phyloP scores from a whole-genome alignment of 805 yeast genomes.

The Myxozyma geophila region DNA sequence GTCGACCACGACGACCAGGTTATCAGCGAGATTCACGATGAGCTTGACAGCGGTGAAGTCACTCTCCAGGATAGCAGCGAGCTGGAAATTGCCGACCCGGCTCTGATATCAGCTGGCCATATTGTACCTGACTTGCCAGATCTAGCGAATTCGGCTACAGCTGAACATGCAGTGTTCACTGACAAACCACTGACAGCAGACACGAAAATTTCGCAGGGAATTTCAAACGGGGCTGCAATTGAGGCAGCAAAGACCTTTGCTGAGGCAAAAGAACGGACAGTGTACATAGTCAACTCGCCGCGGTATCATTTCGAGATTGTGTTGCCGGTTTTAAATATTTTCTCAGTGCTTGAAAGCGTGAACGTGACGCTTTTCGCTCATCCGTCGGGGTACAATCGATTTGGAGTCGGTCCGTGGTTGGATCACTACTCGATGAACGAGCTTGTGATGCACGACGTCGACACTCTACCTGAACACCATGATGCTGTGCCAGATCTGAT shows the following conservation, averaged over 20 bases:
- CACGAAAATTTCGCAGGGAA: background rate
- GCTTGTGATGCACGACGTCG: conserved; percentile 14
- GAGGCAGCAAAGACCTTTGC: conserved; percentile 5
- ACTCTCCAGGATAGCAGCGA: background rate
- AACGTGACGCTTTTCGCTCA: conserved; percentile 19
- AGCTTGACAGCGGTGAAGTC: background rate
- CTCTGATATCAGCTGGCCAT: conserved; percentile 15
- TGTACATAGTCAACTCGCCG: conserved; percentile 28
- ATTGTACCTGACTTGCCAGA: conserved; percentile 6
- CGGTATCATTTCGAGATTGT: conserved; percentile 35
- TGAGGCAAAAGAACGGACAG: conserved; percentile 1
- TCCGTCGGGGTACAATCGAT: conserved; percentile 15
- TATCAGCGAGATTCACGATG: conserved; percentile 3
- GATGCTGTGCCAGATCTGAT: conserved; percentile 27
- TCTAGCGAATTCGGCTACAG: background rate
- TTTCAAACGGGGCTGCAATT: background rate
- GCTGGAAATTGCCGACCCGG: background rate
- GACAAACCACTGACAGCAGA: conserved; percentile 7
- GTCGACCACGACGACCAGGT: conserved; percentile 6
- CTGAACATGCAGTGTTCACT: background rate
- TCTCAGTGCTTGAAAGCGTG: conserved; percentile 15
- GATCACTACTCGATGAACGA: conserved; percentile 10
- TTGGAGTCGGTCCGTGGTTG: conserved; percentile 31
- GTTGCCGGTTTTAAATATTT: conserved; percentile 25
- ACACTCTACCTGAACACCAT: background rate